A percentile compares a stretch with the other conserved stretches of the same genome.
phyloP scores from a whole-genome alignment of 345 rosid genomes.

The Cardiospermum halicacabum region DNA sequence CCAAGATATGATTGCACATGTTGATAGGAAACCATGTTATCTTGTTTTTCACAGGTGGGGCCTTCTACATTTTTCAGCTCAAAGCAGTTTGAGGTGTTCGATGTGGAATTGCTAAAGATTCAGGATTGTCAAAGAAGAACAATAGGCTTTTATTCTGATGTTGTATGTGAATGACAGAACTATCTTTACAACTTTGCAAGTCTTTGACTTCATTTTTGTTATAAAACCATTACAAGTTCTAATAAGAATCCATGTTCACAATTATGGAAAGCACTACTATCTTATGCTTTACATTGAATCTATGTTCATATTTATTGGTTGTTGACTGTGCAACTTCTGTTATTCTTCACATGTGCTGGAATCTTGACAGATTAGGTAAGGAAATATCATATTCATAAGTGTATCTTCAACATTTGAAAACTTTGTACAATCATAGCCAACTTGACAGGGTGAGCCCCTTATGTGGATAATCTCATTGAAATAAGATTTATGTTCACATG shows the following conservation, averaged over 20 bases:
- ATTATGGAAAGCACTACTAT: neutral
- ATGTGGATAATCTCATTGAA: neutral
- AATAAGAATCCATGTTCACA: neutral
- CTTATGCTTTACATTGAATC: neutral
- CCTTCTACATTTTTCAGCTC: conserved; percentile 98
- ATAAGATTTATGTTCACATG: neutral
- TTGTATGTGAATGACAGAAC: conserved; percentile 59
- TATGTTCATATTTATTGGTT: neutral
- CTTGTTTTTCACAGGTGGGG: conserved; percentile 63
- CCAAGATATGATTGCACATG: too few relatives aligned
- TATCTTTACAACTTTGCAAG: neutral
- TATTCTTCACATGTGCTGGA: too few relatives aligned
- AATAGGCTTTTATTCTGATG: conserved; percentile 88
- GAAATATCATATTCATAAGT: neutral
- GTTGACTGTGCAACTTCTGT: neutral
- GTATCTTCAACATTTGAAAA: neutral
- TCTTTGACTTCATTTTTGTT: neutral
- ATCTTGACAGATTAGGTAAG: neutral
- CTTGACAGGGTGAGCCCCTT: neutral
- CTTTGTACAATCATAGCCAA: neutral
- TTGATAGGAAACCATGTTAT: neutral
- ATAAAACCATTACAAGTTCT: neutral
- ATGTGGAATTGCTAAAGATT: conserved; percentile 70
- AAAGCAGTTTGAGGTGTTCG: conserved; percentile 90
- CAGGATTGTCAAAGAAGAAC: conserved; percentile 85